Percentiles rank a stretch among this genome's conserved stretches.
Conservation (phyloP, 1,284 basidiomycete species). For the Pterulicium gracile region DNA sequence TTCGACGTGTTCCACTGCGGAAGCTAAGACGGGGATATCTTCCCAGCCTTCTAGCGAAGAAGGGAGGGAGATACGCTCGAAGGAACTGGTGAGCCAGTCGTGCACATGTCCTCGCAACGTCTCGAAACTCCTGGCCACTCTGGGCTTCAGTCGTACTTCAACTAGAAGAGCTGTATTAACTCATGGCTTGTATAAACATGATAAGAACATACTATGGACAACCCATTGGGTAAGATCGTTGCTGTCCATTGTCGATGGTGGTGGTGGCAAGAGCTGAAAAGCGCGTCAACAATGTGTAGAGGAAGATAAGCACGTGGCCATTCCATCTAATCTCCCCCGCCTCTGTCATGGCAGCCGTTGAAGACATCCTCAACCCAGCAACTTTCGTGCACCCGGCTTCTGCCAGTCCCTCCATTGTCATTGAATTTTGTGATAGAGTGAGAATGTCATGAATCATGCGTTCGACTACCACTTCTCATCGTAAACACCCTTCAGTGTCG, state of each 20-base stretch:
- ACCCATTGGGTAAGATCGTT: conserved; percentile 7
- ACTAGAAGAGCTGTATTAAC: conserved; percentile 34
- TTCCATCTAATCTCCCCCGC: background rate
- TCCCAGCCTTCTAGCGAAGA: conserved; percentile 69
- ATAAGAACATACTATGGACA: too few species aligned
- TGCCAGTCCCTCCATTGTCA: conserved; percentile 38
- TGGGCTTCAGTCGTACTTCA: conserved; percentile 67
- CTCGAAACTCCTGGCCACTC: conserved; percentile 61
- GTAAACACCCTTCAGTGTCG: conserved; percentile 46
- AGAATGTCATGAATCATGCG: conserved; percentile 18
- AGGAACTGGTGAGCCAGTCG: conserved; percentile 46
- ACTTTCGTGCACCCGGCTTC: conserved; percentile 52
- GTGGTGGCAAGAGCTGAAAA: conserved; percentile 20
- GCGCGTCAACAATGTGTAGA: conserved; percentile 26
- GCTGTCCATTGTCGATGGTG: conserved; percentile 12
- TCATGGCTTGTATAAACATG: too few species aligned
- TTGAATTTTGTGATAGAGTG: conserved; percentile 85
- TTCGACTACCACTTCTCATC: conserved; percentile 4
- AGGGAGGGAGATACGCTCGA: conserved; percentile 52
- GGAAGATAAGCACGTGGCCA: conserved; percentile 13
- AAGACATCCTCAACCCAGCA: conserved; percentile 30
- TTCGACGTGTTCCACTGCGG: conserved; percentile 71
- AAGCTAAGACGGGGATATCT: conserved; percentile 53
- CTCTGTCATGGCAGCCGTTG: conserved; percentile 6
- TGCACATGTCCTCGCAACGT: conserved; percentile 56